phyloP scores from a whole-genome alignment of 805 yeast species.

The Pichia nanzhaoensis region DNA sequence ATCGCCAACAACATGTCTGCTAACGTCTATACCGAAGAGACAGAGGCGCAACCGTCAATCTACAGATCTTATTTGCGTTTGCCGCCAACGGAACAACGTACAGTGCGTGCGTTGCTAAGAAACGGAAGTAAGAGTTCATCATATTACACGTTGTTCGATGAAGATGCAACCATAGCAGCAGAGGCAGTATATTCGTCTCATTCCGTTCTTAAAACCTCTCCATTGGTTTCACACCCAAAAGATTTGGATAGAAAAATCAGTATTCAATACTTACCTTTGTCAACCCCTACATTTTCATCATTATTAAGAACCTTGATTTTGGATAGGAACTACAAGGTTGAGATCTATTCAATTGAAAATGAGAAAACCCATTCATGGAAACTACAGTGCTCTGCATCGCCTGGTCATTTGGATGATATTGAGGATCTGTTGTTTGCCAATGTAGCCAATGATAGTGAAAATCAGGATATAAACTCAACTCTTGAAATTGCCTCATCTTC shows the following conservation, averaged over 20 bases:
- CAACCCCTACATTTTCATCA: conserved; percentile 64
- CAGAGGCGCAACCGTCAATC: conserved; percentile 11
- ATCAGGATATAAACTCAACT: conserved; percentile 28
- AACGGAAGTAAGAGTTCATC: conserved; percentile 55
- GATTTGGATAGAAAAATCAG: conserved; percentile 33
- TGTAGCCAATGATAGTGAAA: conserved; percentile 23
- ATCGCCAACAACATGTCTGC: conserved; percentile 9
- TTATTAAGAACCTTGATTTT: conserved; percentile 61
- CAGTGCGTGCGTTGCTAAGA: conserved; percentile 54
- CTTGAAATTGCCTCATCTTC: conserved; percentile 22
- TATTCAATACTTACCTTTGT: conserved; percentile 64
- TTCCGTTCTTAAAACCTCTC: conserved; percentile 58
- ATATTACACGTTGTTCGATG: conserved; percentile 65
- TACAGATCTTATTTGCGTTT: conserved; percentile 34
- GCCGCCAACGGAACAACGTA: conserved; percentile 41
- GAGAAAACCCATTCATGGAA: conserved; percentile 50
- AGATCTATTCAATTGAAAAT: conserved; percentile 43
- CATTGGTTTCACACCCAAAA: conserved; percentile 27
- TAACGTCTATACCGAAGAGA: conserved; percentile 9
- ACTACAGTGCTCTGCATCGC: conserved; percentile 60
- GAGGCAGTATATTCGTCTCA: conserved; percentile 78
- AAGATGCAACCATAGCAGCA: conserved; percentile 78
- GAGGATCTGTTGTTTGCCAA: conserved; percentile 52
- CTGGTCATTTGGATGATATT: conserved; percentile 78
- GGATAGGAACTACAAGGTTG: conserved; percentile 69